Evolutionary conservation across 257 asterid species (phyloP), one percentile per base, ranked within the genome.

Genomic region (Thymus quinquecostatus): DNA sequence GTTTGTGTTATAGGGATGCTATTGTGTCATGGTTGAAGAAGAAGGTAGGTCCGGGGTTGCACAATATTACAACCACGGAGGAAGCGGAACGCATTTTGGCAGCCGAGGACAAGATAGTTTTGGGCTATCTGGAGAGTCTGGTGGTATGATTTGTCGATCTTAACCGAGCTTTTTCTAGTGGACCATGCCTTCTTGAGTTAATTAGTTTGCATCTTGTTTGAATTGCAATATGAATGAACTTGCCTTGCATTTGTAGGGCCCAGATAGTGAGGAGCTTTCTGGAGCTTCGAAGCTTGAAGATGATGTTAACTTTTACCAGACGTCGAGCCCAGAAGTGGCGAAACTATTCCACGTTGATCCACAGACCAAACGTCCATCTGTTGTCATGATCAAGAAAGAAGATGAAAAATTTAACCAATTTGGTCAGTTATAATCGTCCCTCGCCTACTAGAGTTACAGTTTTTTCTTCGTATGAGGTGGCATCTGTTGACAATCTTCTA

Each of bases 11-110:
- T 82, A 93, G 98, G 78, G 93, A 86, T 73, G 92, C 90, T 38
- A 91, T 93, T 59, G 89, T 91, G 45, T 74, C 89, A 75, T 93
- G 98, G 98, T 76, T 93, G 83, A 91, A 74, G 87, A 93, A 89
- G 86, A 93, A 87, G 88, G 84, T 69, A 11, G 97, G 97, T 50
- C 96, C 92, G 6, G 87, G 84, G 47, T 67, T 91, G 55, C 69
- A 65, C 38, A 89, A 89, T 70, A 70, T 93, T 72, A 88, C 92
- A 7, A 80, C 89, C 2, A 69, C 79, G 4, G 95, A 93, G 66
- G 94, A 87, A 64, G 98, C 98, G 30, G 95, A 91, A 64, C 87
- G 78, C 33, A 43, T 91, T 68, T 78, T 93, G 80, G 86, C 86
- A 2, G 77, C 85, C 5, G 91, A 83, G 76, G 86, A 85, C 64